phyloP scores from a whole-genome alignment of 164 flowering plant species.

The Vitis vinifera region DNA sequence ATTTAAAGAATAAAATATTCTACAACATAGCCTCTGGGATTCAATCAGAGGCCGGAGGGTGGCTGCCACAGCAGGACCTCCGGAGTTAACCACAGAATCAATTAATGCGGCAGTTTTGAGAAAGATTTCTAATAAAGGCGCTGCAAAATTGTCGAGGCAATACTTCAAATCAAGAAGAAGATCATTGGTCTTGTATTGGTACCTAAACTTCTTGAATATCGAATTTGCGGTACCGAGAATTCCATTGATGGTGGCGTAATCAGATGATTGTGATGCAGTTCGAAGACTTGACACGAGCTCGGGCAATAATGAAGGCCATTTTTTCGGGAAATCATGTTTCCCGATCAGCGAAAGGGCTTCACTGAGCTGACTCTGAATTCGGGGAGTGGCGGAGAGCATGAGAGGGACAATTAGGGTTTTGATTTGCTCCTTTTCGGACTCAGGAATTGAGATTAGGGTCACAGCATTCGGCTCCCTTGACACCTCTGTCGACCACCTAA shows the following conservation, averaged over 20 bases:
- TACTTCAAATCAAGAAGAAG: conserved; percentile 75
- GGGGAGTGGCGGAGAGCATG: conserved; percentile 64
- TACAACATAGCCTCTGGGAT: conserved; percentile 83
- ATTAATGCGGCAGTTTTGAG: conserved; percentile 52
- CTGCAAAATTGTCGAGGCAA: conserved; percentile 75
- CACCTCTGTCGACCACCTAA: conserved; percentile 54
- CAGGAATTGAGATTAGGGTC: conserved; percentile 34
- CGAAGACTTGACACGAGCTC: conserved; percentile 62
- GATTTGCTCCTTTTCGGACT: conserved; percentile 74
- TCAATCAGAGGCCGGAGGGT: conserved; percentile 56
- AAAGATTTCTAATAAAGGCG: conserved; percentile 66
- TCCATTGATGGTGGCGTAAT: conserved; percentile 78
- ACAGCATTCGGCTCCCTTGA: conserved; percentile 14
- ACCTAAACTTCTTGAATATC: conserved; percentile 82
- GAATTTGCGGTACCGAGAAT: conserved; percentile 80
- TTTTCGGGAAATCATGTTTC: conserved; percentile 80
- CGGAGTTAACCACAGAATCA: conserved; percentile 40
- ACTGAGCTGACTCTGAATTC: conserved; percentile 76
- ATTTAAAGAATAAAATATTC: conserved; percentile 80
- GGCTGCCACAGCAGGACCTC: conserved; percentile 24
- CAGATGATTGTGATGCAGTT: conserved; percentile 38
- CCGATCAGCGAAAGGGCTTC: conserved; percentile 85
- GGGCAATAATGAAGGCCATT: conserved; percentile 76
- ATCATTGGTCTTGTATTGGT: conserved; percentile 67
- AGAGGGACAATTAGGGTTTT: conserved; percentile 70